Evolutionary conservation across 2,329 filamentous ascomycete genomes (phyloP).

Genomic region (Shiraia sp.): DNA sequence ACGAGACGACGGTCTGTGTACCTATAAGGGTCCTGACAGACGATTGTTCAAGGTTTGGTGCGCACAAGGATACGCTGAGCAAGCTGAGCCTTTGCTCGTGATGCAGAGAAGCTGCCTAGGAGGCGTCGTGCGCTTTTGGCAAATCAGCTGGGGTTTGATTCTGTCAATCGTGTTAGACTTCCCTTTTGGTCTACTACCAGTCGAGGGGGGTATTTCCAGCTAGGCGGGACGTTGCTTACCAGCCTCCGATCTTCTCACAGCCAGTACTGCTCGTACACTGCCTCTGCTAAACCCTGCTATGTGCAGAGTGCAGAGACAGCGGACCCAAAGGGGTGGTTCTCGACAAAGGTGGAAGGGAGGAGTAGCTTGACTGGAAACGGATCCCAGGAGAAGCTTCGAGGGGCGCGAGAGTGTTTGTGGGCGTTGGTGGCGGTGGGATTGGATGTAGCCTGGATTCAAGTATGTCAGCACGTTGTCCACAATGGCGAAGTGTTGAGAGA

Average conservation of each 20-base stretch:
- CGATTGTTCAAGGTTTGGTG: conserved; percentile 35
- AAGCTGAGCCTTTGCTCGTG: conserved; percentile 37
- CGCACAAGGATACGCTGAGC: conserved; percentile 40
- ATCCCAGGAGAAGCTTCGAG: conserved; percentile 18
- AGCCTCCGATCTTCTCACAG: conserved; percentile 17
- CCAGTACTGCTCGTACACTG: conserved; percentile 21
- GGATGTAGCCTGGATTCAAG: conserved; percentile 19
- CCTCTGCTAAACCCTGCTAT: conserved; percentile 15
- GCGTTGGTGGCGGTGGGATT: conserved; percentile 33
- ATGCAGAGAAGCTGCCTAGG: conserved; percentile 33
- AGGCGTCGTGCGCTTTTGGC: conserved; percentile 30
- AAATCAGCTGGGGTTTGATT: conserved; percentile 36
- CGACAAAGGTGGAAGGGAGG: conserved; percentile 23
- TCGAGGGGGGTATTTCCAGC: no score
- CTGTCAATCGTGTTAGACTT: conserved; percentile 34
- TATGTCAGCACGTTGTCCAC: conserved; percentile 36
- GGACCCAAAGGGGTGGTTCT: conserved; percentile 22
- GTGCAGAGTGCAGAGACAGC: conserved; percentile 21
- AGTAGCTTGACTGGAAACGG: conserved; percentile 20
- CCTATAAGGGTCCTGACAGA: conserved; percentile 36
- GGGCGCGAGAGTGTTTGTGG: conserved; percentile 14
- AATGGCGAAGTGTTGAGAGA: conserved; percentile 28
- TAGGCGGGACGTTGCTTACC: conserved; percentile 31
- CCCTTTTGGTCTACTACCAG: conserved; percentile 10
- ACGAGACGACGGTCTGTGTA: conserved; percentile 43